Percentiles rank a stretch among this genome's conserved stretches.
phyloP scores from a whole-genome alignment of 169 alveolate genomes.

The Blepharisma undulans region DNA sequence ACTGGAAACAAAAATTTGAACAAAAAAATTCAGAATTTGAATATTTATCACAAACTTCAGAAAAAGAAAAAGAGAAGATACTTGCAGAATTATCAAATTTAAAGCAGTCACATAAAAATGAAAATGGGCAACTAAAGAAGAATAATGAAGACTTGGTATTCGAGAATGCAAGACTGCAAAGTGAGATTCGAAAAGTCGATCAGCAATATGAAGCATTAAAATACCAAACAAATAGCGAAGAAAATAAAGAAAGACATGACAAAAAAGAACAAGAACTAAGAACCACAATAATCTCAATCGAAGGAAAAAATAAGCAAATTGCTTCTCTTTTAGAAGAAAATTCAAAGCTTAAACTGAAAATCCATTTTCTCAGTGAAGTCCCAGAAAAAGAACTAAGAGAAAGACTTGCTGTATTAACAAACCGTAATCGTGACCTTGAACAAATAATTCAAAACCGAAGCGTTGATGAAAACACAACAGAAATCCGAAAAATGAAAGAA shows the following conservation, averaged over 20 bases:
- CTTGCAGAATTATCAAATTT: background rate
- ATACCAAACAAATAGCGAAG: background rate
- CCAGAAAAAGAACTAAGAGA: background rate
- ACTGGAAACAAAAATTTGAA: background rate
- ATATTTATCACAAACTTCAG: background rate
- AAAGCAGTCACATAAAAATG: background rate
- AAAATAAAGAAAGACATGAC: background rate
- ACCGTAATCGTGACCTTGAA: background rate
- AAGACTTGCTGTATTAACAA: background rate
- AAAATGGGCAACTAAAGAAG: background rate
- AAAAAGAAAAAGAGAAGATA: background rate
- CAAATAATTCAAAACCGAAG: background rate
- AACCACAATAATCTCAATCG: background rate
- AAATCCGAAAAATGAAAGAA: background rate
- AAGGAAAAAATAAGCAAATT: background rate
- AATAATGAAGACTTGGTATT: background rate
- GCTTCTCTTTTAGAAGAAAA: background rate
- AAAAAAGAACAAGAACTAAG: background rate
- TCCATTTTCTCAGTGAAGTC: background rate
- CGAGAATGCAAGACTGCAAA: background rate
- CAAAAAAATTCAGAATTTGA: background rate
- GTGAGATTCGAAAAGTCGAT: background rate
- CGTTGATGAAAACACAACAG: background rate
- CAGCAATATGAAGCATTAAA: background rate
- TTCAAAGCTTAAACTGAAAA: background rate